phyloP scores from a whole-genome alignment of 257 asterid species.

The Solanum corneliomulleri region DNA sequence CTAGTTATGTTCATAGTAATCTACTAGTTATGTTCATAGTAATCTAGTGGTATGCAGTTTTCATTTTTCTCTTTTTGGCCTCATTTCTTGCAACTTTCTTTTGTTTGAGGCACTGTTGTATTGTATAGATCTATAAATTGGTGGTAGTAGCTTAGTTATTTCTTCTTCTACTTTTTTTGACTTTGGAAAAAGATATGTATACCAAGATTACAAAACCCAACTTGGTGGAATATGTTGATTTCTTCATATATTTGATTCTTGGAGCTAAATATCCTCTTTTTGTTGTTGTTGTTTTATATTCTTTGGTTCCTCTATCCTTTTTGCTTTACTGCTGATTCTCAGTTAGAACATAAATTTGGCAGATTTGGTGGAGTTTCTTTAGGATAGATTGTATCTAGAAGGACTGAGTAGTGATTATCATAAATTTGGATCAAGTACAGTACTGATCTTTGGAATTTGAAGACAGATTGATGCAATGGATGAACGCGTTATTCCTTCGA shows the following conservation, averaged over 20 bases:
- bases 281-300: conserved; percentile 6
- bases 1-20: not conserved
- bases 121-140: not conserved
- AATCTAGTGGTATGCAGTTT: not conserved
- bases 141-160: not conserved
- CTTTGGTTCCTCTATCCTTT: not conserved
- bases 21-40: not conserved
- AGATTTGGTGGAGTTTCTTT: conserved; percentile 10
- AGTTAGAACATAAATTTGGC: not conserved
- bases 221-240: conserved; percentile 19
- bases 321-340: not conserved
- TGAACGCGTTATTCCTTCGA: conserved; percentile 38
- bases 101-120: conserved; percentile 4
- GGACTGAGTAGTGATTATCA: not conserved
- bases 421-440: conserved; percentile 2
- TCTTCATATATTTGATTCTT: conserved; percentile 12
- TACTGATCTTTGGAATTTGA: conserved; percentile 1
- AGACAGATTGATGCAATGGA: conserved; percentile 35
- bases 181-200: not conserved
- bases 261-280: conserved; percentile 6
- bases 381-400: not conserved
- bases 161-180: not conserved
- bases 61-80: not conserved
- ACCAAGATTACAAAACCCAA: conserved; percentile 8
- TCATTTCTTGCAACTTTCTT: not conserved